Conservation (phyloP, 768 basidiomycete genomes). For the Phallus indusiatus region DNA sequence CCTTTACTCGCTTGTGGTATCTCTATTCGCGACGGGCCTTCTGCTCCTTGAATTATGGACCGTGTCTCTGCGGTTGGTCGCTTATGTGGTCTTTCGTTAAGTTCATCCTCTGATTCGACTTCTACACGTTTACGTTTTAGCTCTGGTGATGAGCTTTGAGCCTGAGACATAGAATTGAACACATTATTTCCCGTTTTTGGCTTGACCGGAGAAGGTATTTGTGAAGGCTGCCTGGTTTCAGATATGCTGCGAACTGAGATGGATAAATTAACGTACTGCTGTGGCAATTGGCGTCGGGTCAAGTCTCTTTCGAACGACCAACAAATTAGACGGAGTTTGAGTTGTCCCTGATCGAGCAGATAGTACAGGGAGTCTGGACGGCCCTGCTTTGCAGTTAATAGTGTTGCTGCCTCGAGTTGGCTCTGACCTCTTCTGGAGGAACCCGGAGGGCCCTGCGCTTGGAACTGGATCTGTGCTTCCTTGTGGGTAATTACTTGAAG, state of each 20-base stretch:
- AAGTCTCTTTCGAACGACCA: neutral
- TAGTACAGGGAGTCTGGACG: neutral
- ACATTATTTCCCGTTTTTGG: neutral
- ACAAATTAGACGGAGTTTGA: neutral
- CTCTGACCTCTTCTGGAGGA: neutral
- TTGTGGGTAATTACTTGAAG: too few relatives aligned
- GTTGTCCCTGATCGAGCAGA: neutral
- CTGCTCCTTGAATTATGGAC: too few relatives aligned
- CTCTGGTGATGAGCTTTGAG: neutral
- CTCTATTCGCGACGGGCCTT: neutral
- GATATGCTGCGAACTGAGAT: neutral
- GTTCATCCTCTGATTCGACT: neutral
- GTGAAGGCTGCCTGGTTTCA: conserved; percentile 2
- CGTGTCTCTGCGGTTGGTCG: neutral
- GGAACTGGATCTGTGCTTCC: neutral
- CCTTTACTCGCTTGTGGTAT: neutral
- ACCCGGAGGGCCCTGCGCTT: neutral
- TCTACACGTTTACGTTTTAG: conserved; percentile 3
- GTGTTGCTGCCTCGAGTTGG: neutral
- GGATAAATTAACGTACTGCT: neutral
- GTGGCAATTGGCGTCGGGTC: neutral
- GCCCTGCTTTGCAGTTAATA: neutral
- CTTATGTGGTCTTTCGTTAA: conserved; percentile 1
- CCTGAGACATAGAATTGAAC: neutral
- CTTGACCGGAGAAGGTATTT: conserved; percentile 6